Base-by-base conservation (phyloP, 139 green algal species). In the Coelastrella sp. region DNA sequence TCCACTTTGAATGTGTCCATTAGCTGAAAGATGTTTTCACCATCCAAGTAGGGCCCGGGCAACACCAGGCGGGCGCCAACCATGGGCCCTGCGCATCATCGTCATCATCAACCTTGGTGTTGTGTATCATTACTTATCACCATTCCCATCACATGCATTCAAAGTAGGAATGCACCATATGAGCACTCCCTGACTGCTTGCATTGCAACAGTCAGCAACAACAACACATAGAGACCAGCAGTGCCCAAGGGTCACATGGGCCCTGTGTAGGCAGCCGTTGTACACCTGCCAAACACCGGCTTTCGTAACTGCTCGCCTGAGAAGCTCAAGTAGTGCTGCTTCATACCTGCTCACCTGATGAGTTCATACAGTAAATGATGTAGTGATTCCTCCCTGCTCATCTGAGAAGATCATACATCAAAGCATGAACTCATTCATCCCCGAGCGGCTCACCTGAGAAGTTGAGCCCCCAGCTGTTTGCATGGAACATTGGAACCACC, bases 401-500 rank as follows among this genome's bases (percentile, higher is more conserved):
- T 49, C 35, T 49, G 35, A 49, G 35, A 49, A 49, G 35, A 49
- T 49, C 35, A 49, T 49, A 49, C 35, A 49, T 1, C 3, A 3
- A 49, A 49, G 3, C 15, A 14, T 17, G 9, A 4, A 70, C 6
- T 70, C 12, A 19, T 25, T 76, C 19, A 76, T 27, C 10, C 19
- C n/a, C 19, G 4, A 25, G 68, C n/a, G 17, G 24, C 11, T 12
- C 78, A 83, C 78, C 85, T 78, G 58, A 56, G 24, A 90, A 90
- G 57, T 73, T 84, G 73, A 87, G 82, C 8, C 93, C 95, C 96
- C 96, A 98, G 61, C 58, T 74, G 85, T 96, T 96, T 85, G 94
- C 95, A 82, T 98, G 96, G 86, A 97, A 98, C 94, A 98, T 95
- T 25, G 96, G 96, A 57, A 98, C 96, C 57, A 97, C 93, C 6